Evolutionary conservation across 2,329 filamentous ascomycete genomes (phyloP), one percentile per base, ranked within the genome.

Genomic region (Bipolaris bicolor): DNA sequence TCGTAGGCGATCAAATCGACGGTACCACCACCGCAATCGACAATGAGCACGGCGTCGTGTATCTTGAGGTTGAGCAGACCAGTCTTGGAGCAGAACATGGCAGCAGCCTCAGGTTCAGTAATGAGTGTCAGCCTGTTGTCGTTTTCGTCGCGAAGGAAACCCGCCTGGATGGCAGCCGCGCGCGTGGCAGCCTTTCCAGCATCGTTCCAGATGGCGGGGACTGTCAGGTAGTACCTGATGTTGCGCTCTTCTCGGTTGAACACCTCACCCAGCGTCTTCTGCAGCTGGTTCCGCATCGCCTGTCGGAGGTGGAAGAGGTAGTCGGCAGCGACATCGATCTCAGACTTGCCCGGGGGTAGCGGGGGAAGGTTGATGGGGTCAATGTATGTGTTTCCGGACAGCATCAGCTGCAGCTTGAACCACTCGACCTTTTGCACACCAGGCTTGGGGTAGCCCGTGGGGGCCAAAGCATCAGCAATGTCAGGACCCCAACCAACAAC

Each of bases 161-260:
- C 95, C 59, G 95, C 95, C 79, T 98, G 94, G 66, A 98, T 97
- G 64, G 95, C 95, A 22, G 95, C 95, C 15, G 93, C 91, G 80
- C 95, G 88, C 13, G 95, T 98, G 37, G 95, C 95, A 56, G 95
- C 95, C 81, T 99, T 99, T 68, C 93, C 95, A 44, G 95, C 94
- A 80, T 98, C 95, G 77, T 98, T 98, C 95, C 95, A 98, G 68
- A 99, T 98, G 67, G 95, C 95, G 18, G 95, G 95, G n/a, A 99
- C 95, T 2, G 95, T 99, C 68, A 99, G 83, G 78, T 97, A 98
- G 80, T 98, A 98, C 68, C 92, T 87, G 70, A 98, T 99, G 78
- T 98, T 98, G 71, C 94, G 90, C 82, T 98, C 95, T 81, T 98
- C 95, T 78, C 95, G 86, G 79, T 96, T 97, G 79, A 98, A 99